phyloP scores from a whole-genome alignment of 768 basidiomycete species.

The Trametes cinnabarina region DNA sequence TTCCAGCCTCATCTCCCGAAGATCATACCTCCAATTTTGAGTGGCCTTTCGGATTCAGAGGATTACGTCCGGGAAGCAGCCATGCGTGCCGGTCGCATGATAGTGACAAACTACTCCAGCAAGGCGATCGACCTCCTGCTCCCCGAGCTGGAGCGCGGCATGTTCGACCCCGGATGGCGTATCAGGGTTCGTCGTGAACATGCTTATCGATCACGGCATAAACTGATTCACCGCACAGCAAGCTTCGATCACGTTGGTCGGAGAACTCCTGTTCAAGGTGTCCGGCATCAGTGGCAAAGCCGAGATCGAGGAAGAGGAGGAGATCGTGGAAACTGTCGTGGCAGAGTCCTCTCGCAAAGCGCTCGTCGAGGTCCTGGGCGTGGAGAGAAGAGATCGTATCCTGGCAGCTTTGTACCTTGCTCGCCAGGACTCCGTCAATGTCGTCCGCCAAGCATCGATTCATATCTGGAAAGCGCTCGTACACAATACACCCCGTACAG shows the following conservation, averaged over 20 bases:
- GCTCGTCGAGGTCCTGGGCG: constrained; percentile 83
- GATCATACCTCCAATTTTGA: constrained; percentile 89
- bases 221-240: constrained; percentile 48
- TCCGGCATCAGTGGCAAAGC: constrained; percentile 92
- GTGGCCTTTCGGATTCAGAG: constrained; percentile 87
- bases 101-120: constrained; percentile 89
- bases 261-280: constrained; percentile 94
- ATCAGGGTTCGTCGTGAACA: constrained; percentile 64
- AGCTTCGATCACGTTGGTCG: constrained; percentile 93
- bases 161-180: constrained; percentile 94
- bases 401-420: constrained; percentile 89
- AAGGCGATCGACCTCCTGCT: constrained; percentile 91
- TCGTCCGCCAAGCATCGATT: constrained; percentile 86
- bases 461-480: constrained; percentile 99
- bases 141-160: constrained; percentile 90
- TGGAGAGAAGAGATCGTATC: constrained; percentile 86
- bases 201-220: constrained; percentile 11
- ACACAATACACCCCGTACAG: constrained; percentile 88
- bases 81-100: constrained; percentile 98
- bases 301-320: constrained; percentile 78
- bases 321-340: constrained; percentile 58
- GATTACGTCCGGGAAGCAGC: constrained; percentile 97
- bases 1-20: constrained; percentile 96
- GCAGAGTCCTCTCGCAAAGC: constrained; percentile 83
- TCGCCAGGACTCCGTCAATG: constrained; percentile 86